phyloP scores from a whole-genome alignment of 306 rosid species.

The Astragalus glycyphyllos region DNA sequence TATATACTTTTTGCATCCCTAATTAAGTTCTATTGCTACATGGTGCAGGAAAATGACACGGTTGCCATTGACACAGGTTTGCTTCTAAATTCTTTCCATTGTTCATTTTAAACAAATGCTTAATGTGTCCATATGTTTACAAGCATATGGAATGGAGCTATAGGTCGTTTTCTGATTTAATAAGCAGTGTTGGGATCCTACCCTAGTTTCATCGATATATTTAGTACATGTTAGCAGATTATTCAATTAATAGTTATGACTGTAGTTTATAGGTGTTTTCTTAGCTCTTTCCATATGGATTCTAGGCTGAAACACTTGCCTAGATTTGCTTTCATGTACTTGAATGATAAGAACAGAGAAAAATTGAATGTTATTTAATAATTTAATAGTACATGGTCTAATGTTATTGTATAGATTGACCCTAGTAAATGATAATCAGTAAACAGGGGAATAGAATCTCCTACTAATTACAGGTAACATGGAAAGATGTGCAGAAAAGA shows the following conservation, averaged over 20 bases:
- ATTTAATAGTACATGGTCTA: too few species aligned
- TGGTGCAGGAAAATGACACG: conserved; percentile 70
- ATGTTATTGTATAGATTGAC: neutral
- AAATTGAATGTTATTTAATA: too few species aligned
- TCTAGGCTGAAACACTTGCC: neutral
- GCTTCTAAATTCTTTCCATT: conserved; percentile 34
- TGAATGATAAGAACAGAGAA: too few species aligned
- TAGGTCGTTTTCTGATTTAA: conserved; percentile 11
- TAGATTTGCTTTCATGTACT: neutral
- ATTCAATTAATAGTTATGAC: neutral
- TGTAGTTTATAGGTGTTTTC: neutral
- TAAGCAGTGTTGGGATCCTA: neutral
- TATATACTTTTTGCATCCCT: conserved; percentile 32
- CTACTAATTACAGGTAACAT: too few species aligned
- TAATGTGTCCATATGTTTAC: conserved; percentile 13
- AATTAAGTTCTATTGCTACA: conserved; percentile 43
- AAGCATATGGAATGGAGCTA: conserved; percentile 27
- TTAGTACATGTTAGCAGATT: neutral
- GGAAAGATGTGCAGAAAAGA: too few species aligned
- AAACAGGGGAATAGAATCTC: neutral
- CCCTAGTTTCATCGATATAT: neutral
- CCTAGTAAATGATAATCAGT: neutral
- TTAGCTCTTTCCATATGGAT: neutral
- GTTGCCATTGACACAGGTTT: conserved; percentile 82
- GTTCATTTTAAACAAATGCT: conserved; percentile 33